These are phyloP conservation scores for Termitomyces sp. DNA, from an alignment of 768 basidiomycete species.

Conservation along the genomic window DNA sequence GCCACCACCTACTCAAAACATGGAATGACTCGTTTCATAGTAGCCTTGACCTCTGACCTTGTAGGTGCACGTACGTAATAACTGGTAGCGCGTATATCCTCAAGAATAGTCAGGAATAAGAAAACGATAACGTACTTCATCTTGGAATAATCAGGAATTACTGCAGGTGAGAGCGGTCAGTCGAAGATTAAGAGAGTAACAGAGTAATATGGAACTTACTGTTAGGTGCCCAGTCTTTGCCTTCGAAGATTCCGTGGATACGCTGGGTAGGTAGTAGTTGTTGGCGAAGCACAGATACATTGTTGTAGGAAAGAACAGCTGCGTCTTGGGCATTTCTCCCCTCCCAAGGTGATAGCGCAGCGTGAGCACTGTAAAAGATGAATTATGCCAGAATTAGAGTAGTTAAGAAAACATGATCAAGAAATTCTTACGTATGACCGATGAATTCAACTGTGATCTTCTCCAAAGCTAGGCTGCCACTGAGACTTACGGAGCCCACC, in stretches of 20 bases:
- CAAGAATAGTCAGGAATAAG: neutral
- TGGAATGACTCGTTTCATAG: slow-evolving; percentile 53
- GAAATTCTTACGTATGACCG: slow-evolving; percentile 58
- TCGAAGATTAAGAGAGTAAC: neutral
- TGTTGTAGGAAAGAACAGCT: slow-evolving; percentile 76
- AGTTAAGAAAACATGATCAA: too few species aligned
- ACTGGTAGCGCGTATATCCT: slow-evolving; percentile 21
- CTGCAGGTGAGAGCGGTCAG: slow-evolving; percentile 26
- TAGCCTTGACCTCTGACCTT: slow-evolving; percentile 50
- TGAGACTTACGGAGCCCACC: slow-evolving; percentile 57
- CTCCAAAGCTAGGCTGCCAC: slow-evolving; percentile 57
- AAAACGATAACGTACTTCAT: slow-evolving; percentile 41
- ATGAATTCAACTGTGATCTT: slow-evolving; percentile 55
- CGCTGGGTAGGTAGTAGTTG: slow-evolving; percentile 74
- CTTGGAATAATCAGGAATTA: slow-evolving; percentile 78
- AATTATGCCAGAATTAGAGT: too few species aligned
- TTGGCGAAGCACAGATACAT: slow-evolving; percentile 73
- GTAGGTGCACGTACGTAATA: slow-evolving; percentile 74
- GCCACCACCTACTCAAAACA: slow-evolving; percentile 35
- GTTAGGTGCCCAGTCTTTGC: slow-evolving; percentile 69
- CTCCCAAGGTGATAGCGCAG: slow-evolving; percentile 78
- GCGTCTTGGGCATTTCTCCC: slow-evolving; percentile 81
- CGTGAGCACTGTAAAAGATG: slow-evolving; percentile 52
- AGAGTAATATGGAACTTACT: slow-evolving; percentile 32
- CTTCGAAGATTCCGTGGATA: slow-evolving; percentile 74